Base-by-base conservation (phyloP, 2,329 filamentous ascomycete species). In the Ophiostoma montium region DNA sequence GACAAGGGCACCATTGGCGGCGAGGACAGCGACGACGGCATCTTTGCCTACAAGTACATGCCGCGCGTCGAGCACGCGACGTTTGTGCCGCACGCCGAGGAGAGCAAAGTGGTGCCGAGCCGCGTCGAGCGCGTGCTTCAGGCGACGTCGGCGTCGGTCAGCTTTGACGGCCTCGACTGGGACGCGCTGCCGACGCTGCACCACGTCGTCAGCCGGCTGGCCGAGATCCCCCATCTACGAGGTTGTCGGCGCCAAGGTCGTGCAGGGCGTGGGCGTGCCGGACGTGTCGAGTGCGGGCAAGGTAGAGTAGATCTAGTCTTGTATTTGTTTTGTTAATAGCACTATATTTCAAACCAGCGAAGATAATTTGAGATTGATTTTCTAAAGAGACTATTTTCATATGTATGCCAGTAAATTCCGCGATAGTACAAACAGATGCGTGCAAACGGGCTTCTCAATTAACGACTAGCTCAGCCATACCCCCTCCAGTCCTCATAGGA, bases 131-230 rank as follows among this genome's bases (percentile, higher is more conserved):
- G 58, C 53, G 65, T 66, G 21, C 60, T 60, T 33, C 61, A 62
- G 46, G 62, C 70, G 0, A 59, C 57, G 1, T 65, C 65, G 12
- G 70, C 71, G 1, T 65, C 57, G 2, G 60, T 81, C 46, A 60
- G 63, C 46, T 69, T 79, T 48, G 65, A 75, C 35, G 63, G 62
- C 0, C 55, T 70, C 15, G 69, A 75, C 55, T 75, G 70, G 75
- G 63, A 75, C 43, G 63, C 61, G 5, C 58, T 82, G 51, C 79
- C 78, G 0, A 82, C 77, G 2, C 61, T 82, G 47, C 76, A 82
- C 56, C 74, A 81, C 57, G 62, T 82, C 9, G 62, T 75, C 5
- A 60, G 62, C 18, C 63, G 68, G 13, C 59, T 81, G 50, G 68
- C 68, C 1, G 72, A 76, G 54, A 64, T 82, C 5, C 78, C n/a